Base-by-base conservation (phyloP, 805 yeast species). In the Pichia phayaonensis region DNA sequence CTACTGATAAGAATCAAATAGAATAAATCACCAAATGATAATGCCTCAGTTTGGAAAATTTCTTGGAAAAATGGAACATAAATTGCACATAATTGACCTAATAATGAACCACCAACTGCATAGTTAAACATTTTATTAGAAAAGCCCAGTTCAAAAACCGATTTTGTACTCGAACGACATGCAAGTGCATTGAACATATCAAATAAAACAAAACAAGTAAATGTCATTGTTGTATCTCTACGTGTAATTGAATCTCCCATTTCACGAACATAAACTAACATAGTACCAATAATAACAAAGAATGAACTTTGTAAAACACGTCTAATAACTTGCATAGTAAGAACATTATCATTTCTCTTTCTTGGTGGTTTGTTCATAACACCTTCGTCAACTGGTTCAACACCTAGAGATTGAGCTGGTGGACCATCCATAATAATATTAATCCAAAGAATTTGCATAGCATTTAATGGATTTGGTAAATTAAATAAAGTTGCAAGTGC, bases 371-470 rank as follows among this genome's bases (percentile, higher is more conserved):
- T 86, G 55, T 78, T 81, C 97, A 92, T 90, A 39, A 92, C 96
- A 65, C 86, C 95, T 54, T 86, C 90, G 63, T 92, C 98, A 15
- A 92, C 98, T 1, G 97, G 95, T 69, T 92, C 99, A 31, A 94
- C 98, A 52, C 99, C 99, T 42, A 92, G 73, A 0, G 96, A 86
- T 71, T 92, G 99, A 1, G 98, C 98, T 4, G 99, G 99, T 12
- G 99, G 99, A 1, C 99, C 99, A 71, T 92, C 99, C 99, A 92
- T 92, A 51, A 92, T 75, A 55, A 92, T 94, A 66, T 92, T 92
- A 65, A 92, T 92, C 97, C 98, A 92, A 61, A 92, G 73, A 60
- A 92, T 94, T 73, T 94, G 98, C 99, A 92, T 92, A 27, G 99
- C 97, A 64, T 92, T 92, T 59, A 92, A 76, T 12, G 99, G 99